Evolutionary conservation across 2,329 filamentous ascomycete genomes (phyloP).

Genomic region (Blastomyces parvus): DNA sequence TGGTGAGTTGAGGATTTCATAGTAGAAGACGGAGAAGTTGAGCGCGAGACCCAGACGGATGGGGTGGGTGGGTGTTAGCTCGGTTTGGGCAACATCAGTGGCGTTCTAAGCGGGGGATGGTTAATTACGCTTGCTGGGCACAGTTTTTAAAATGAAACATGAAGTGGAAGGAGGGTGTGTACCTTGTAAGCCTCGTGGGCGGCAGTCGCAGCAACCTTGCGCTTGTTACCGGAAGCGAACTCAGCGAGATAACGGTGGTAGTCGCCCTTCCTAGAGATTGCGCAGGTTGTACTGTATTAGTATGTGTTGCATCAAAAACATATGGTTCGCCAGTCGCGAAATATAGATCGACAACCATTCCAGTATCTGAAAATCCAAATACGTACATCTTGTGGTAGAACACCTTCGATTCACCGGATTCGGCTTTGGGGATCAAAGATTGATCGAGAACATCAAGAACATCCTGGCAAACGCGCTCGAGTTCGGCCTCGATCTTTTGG

Average conservation of each 20-base stretch:
- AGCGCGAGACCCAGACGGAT: slow-evolving; percentile 95
- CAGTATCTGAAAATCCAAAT: slow-evolving; percentile 6
- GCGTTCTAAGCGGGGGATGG: slow-evolving; percentile 58
- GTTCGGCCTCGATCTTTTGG: slow-evolving; percentile 94
- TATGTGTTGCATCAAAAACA: background rate
- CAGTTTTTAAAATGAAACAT: background rate
- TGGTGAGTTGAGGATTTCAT: slow-evolving; percentile 97
- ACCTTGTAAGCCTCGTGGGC: slow-evolving; percentile 98
- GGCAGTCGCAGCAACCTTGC: slow-evolving; percentile 75
- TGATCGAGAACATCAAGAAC: slow-evolving; percentile 91
- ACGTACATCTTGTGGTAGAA: slow-evolving; percentile 99
- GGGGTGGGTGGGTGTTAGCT: slow-evolving; percentile 93
- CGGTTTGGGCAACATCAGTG: slow-evolving; percentile 95
- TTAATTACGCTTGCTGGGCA: background rate
- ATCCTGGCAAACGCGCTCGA: slow-evolving; percentile 97
- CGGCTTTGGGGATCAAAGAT: slow-evolving; percentile 87
- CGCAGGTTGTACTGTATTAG: slow-evolving; percentile 11
- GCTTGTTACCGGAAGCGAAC: slow-evolving; percentile 87
- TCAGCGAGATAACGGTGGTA: slow-evolving; percentile 94
- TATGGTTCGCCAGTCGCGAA: slow-evolving; percentile 2
- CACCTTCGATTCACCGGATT: slow-evolving; percentile 97
- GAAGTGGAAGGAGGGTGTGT: slow-evolving; percentile 21
- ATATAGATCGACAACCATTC: background rate
- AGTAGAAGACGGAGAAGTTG: slow-evolving; percentile 99
- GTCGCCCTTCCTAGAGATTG: slow-evolving; percentile 71